Evolutionary conservation across 805 yeast genomes (phyloP).

Genomic region (Ogataea thermomethanolica): DNA sequence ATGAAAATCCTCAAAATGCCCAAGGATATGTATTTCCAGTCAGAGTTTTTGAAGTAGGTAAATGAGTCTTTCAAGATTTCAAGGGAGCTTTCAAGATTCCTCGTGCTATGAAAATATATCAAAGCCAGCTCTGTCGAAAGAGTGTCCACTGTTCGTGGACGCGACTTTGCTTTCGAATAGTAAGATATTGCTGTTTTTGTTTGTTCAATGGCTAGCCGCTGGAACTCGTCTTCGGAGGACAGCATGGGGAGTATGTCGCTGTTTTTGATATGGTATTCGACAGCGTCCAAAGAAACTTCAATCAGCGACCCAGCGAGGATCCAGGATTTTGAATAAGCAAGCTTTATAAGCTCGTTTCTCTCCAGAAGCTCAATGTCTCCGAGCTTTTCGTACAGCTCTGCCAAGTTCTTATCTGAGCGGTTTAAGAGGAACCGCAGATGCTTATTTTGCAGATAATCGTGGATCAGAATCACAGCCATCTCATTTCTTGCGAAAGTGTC

Average conservation of each 20-base stretch:
- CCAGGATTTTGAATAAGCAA: conserved; percentile 33
- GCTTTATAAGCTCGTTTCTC: conserved; percentile 39
- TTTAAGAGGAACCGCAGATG: conserved; percentile 20
- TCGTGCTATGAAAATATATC: conserved; percentile 50
- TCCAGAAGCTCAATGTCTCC: conserved; percentile 50
- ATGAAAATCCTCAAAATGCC: conserved; percentile 63
- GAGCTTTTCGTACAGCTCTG: conserved; percentile 35
- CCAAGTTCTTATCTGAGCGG: conserved; percentile 22
- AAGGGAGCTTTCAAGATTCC: conserved; percentile 58
- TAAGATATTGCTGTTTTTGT: conserved; percentile 57
- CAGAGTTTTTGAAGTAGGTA: conserved; percentile 59
- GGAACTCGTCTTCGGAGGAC: conserved; percentile 34
- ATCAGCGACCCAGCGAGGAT: conserved; percentile 31
- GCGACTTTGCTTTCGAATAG: conserved; percentile 44
- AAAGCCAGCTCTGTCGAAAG: conserved; percentile 78
- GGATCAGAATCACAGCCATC: conserved; percentile 39
- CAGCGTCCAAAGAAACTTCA: conserved; percentile 11
- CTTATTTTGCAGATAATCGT: conserved; percentile 35
- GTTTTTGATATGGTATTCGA: conserved; percentile 13
- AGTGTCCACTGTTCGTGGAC: conserved; percentile 66
- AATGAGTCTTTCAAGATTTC: conserved; percentile 65
- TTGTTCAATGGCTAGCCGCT: conserved; percentile 42
- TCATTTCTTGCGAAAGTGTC: conserved; percentile 35
- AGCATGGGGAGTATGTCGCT: conserved; percentile 27
- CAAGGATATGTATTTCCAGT: conserved; percentile 74